Conservation (phyloP, 495 filamentous ascomycete genomes). For the Thermothielavioides terrestris region DNA sequence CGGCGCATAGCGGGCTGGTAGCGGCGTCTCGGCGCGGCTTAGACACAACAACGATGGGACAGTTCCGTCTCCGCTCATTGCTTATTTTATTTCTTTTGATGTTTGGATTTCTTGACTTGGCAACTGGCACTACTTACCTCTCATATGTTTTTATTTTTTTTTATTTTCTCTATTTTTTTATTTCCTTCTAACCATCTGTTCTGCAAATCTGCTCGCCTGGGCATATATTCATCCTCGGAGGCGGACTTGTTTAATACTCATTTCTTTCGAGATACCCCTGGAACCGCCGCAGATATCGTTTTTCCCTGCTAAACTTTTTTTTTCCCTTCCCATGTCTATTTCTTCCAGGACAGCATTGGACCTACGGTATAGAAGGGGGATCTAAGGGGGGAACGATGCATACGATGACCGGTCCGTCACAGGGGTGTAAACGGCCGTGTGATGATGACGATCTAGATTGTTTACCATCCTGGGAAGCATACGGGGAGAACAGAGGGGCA, state of each 20-base stretch:
- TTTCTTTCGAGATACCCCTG: slow-evolving; percentile 13
- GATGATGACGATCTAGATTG: slow-evolving; percentile 12
- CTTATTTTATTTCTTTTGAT: background rate
- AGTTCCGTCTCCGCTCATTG: background rate
- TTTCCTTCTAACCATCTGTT: background rate
- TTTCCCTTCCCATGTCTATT: slow-evolving; percentile 1
- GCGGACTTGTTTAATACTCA: slow-evolving; percentile 13
- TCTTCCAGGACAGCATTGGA: slow-evolving; percentile 2
- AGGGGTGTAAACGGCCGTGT: slow-evolving; percentile 4
- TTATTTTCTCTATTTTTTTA: background rate
- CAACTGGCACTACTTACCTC: background rate
- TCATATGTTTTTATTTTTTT: background rate
- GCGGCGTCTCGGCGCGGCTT: background rate
- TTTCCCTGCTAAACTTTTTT: too few relatives aligned
- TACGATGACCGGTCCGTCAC: slow-evolving; percentile 4
- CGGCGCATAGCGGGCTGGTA: background rate
- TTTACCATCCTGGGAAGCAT: background rate
- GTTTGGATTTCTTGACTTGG: background rate
- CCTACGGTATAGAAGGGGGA: slow-evolving; percentile 4
- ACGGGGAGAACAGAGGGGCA: background rate
- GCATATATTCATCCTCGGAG: background rate
- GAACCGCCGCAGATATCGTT: background rate
- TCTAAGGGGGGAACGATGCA: slow-evolving; percentile 5
- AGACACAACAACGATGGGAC: background rate
- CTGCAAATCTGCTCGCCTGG: too few relatives aligned